These are phyloP conservation scores for Starmerella ratchasimensis DNA, from an alignment of 805 yeast genomes.

Conservation along the genomic window DNA sequence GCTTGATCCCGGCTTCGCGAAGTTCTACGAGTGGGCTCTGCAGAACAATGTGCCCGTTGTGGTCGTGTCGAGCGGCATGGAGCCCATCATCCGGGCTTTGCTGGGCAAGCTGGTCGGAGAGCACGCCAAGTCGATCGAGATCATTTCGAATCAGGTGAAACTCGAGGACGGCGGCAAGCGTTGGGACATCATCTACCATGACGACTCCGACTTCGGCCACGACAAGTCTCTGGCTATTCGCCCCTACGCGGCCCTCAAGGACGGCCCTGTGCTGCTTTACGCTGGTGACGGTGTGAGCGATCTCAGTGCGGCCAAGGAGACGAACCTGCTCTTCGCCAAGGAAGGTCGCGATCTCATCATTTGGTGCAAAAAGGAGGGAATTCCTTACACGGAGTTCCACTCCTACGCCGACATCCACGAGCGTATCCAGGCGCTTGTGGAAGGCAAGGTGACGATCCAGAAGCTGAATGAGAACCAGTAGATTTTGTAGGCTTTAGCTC, in stretches of 20 bases:
- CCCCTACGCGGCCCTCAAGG: constrained; percentile 27
- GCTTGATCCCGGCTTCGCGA: constrained; percentile 82
- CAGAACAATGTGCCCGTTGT: constrained; percentile 53
- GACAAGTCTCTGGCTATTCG: constrained; percentile 79
- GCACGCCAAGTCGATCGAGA: constrained; percentile 56
- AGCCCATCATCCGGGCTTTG: constrained; percentile 72
- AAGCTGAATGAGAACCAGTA: constrained; percentile 13
- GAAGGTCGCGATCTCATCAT: constrained; percentile 79
- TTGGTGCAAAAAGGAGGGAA: constrained; percentile 64
- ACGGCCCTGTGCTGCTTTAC: constrained; percentile 63
- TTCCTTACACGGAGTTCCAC: constrained; percentile 75
- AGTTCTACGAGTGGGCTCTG: constrained; percentile 67
- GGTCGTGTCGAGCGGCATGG: constrained; percentile 88
- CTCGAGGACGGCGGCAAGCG: constrained; percentile 36
- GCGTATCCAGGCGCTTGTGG: constrained; percentile 44
- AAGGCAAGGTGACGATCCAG: constrained; percentile 26
- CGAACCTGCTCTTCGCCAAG: constrained; percentile 86
- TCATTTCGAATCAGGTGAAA: constrained; percentile 66
- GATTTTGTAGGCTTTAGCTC: no score
- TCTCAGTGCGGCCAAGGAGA: constrained; percentile 86
- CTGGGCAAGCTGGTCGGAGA: constrained; percentile 66
- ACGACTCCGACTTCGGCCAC: constrained; percentile 83
- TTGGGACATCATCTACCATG: constrained; percentile 80
- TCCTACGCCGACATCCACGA: constrained; percentile 58
- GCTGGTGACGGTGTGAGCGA: constrained; percentile 98